These are phyloP conservation scores for Euphorbia lathyris DNA, from an alignment of 345 rosid genomes.

Conservation along the genomic window DNA sequence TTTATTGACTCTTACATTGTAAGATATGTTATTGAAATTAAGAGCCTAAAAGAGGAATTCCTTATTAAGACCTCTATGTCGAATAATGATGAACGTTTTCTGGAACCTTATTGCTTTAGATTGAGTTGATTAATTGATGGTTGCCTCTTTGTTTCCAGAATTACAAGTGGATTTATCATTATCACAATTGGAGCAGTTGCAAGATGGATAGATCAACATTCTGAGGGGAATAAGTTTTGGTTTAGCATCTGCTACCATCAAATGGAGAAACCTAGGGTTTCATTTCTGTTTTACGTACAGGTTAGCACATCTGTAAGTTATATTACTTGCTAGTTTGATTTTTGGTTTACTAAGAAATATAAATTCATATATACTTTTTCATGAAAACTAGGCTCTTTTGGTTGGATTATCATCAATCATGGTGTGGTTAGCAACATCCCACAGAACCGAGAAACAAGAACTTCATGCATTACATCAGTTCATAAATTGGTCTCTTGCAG, in stretches of 20 bases:
- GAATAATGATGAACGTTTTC: background rate
- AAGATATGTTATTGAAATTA: background rate
- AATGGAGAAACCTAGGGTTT: constrained; percentile 41
- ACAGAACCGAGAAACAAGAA: constrained; percentile 84
- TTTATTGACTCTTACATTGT: background rate
- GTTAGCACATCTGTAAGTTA: constrained; percentile 30
- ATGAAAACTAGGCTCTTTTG: constrained; percentile 56
- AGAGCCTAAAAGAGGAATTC: background rate
- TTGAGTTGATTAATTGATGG: constrained; percentile 22
- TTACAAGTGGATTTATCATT: constrained; percentile 75
- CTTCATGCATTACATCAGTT: constrained; percentile 72
- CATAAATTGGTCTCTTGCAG: constrained; percentile 76
- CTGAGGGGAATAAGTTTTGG: constrained; percentile 73
- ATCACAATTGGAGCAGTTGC: constrained; percentile 59
- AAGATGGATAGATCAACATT: constrained; percentile 67
- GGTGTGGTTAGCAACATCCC: constrained; percentile 80
- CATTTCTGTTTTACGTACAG: constrained; percentile 67
- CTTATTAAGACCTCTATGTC: background rate
- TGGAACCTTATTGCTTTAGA: constrained; percentile 2
- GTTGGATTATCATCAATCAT: constrained; percentile 73
- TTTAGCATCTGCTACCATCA: constrained; percentile 51
- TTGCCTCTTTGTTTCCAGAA: constrained; percentile 36
- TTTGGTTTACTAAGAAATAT: background rate
- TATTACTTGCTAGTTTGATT: constrained; percentile 8
- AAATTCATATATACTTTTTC: constrained; percentile 6